phyloP scores from a whole-genome alignment of 2,329 filamentous ascomycete species.

The Helicocarpus griseus region DNA sequence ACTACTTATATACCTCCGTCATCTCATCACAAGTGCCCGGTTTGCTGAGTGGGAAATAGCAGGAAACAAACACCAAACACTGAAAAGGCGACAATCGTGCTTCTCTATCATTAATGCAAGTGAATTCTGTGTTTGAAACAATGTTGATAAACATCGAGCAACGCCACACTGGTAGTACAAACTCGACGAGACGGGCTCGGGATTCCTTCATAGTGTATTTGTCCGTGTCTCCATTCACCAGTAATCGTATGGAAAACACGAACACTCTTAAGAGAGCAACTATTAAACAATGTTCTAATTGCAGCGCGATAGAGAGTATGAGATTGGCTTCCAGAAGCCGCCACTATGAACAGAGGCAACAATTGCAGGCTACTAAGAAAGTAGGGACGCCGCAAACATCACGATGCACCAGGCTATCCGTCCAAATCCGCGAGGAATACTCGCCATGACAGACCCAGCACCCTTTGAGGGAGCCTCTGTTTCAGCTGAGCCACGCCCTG shows the following conservation, averaged over 20 bases:
- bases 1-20: neutral
- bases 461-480: neutral
- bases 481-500: neutral
- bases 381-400: neutral
- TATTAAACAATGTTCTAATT: neutral
- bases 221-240: too few species aligned
- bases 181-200: neutral
- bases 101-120: neutral
- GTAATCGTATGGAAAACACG: too few species aligned
- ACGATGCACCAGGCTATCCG: neutral
- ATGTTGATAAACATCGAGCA: neutral
- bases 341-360: neutral
- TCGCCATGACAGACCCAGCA: neutral
- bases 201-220: too few species aligned
- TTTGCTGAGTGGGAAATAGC: neutral
- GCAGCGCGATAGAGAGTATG: neutral
- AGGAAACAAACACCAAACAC: neutral
- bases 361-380: neutral
- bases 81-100: neutral
- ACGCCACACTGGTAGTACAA: neutral
- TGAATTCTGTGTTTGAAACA: neutral
- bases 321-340: neutral
- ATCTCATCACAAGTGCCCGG: neutral
- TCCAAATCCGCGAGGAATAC: neutral
- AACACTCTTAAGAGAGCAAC: too few species aligned